These are phyloP conservation scores for Tricholoma sp. DNA, from an alignment of 768 basidiomycete genomes.

Conservation along the genomic window DNA sequence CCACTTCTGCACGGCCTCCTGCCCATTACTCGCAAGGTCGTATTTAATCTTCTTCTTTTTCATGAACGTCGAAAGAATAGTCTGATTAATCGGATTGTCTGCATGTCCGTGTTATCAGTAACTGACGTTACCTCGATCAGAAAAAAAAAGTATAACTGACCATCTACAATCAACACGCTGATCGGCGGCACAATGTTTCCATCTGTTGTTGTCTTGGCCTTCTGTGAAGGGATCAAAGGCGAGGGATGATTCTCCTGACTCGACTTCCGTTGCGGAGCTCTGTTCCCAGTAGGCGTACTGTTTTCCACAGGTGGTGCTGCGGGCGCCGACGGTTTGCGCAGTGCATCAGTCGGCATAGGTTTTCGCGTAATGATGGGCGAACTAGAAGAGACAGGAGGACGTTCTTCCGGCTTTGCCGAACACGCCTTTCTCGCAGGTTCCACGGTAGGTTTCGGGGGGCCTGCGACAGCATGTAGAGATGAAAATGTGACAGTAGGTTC, in stretches of 20 bases:
- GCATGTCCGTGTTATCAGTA: constrained; percentile 10
- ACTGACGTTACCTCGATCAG: background rate
- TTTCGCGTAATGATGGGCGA: constrained; percentile 1
- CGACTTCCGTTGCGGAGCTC: constrained; percentile 1
- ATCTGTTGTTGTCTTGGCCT: constrained; percentile 47
- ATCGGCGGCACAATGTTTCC: constrained; percentile 89
- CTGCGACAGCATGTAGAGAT: constrained; percentile 25
- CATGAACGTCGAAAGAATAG: constrained; percentile 96
- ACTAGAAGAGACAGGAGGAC: background rate
- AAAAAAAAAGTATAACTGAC: constrained; percentile 38
- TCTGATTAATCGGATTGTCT: constrained; percentile 99
- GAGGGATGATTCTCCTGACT: constrained; percentile 5
- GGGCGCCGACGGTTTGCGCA: constrained; percentile 8
- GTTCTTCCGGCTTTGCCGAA: background rate
- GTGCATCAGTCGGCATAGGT: constrained; percentile 1
- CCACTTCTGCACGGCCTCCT: constrained; percentile 96
- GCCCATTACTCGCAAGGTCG: constrained; percentile 90
- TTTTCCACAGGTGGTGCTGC: constrained; percentile 11
- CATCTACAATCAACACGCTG: constrained; percentile 96
- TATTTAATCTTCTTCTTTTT: constrained; percentile 93
- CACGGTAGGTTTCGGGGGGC: constrained; percentile 10
- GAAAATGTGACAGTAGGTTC: constrained; percentile 25
- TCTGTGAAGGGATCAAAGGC: constrained; percentile 36
- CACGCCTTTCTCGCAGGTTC: constrained; percentile 9
- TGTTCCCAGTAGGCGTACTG: constrained; percentile 3